These are phyloP conservation scores for Acacia concinna DNA, from an alignment of 331 rosid genomes.

Conservation along the genomic window DNA sequence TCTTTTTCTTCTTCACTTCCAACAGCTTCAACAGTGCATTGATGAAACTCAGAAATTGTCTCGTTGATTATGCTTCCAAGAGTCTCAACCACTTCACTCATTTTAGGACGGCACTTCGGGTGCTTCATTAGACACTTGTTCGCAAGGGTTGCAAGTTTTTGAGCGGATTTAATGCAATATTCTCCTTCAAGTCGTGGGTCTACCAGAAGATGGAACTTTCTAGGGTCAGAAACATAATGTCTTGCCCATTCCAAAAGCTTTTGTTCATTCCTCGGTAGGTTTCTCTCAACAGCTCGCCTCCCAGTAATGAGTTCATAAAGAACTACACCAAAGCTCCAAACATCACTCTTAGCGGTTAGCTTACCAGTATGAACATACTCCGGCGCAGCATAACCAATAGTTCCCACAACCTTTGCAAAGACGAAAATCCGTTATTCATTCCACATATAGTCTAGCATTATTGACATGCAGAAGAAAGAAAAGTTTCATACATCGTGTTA, in stretches of 20 bases:
- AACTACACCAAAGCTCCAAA: constrained; percentile 96
- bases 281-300: constrained; percentile 92
- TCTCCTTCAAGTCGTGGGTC: constrained; percentile 82
- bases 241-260: constrained; percentile 95
- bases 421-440: constrained; percentile 31
- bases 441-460: constrained; percentile 15
- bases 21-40: constrained; percentile 36
- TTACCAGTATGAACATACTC: constrained; percentile 93
- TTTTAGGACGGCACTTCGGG: constrained; percentile 89
- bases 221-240: constrained; percentile 73
- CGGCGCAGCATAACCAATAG: constrained; percentile 97
- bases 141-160: constrained; percentile 75
- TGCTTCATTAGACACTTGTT: constrained; percentile 87
- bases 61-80: constrained; percentile 62
- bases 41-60: constrained; percentile 52
- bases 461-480: constrained; percentile 12
- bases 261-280: constrained; percentile 83
- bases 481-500: neutral
- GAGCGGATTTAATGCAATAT: constrained; percentile 72
- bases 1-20: constrained; percentile 46
- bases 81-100: constrained; percentile 85
- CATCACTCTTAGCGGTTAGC: constrained; percentile 92
- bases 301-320: constrained; percentile 95
- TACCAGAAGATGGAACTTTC: constrained; percentile 71
- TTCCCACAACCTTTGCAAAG: constrained; percentile 80